A percentile compares a stretch with the other conserved stretches of the same genome.
Evolutionary conservation across 352 stramenopile genomes (phyloP).

Genomic region (Phytophthora fragariae): DNA sequence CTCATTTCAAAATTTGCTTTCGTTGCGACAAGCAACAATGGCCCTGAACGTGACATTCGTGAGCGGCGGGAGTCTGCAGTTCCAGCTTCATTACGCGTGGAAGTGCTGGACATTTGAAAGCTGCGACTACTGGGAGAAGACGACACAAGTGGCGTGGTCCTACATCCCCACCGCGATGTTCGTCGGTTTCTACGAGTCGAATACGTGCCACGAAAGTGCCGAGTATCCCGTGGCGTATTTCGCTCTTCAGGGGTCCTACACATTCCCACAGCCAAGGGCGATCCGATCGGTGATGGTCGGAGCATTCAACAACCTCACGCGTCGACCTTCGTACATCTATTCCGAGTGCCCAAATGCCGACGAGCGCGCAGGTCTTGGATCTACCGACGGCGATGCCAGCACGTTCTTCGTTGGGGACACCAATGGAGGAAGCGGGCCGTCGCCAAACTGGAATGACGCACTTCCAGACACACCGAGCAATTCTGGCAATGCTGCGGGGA

Average conservation of each 20-base stretch:
- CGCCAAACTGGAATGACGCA: background rate
- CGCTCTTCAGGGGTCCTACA: background rate
- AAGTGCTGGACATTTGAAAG: background rate
- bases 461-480: background rate
- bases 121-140: slow-evolving; percentile 2
- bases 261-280: background rate
- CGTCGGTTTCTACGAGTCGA: background rate
- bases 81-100: background rate
- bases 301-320: background rate
- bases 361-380: background rate
- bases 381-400: background rate
- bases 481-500: too few relatives aligned
- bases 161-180: background rate
- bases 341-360: background rate
- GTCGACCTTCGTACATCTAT: background rate
- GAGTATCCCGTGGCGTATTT: background rate
- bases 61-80: background rate
- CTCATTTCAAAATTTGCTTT: background rate
- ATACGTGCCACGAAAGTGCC: background rate
- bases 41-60: background rate
- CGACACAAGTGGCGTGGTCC: background rate
- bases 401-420: background rate
- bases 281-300: slow-evolving; percentile 5
- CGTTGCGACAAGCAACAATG: background rate
- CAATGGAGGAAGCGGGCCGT: background rate